phyloP scores from a whole-genome alignment of 805 yeast species.

The Gaillardinia entomophila region DNA sequence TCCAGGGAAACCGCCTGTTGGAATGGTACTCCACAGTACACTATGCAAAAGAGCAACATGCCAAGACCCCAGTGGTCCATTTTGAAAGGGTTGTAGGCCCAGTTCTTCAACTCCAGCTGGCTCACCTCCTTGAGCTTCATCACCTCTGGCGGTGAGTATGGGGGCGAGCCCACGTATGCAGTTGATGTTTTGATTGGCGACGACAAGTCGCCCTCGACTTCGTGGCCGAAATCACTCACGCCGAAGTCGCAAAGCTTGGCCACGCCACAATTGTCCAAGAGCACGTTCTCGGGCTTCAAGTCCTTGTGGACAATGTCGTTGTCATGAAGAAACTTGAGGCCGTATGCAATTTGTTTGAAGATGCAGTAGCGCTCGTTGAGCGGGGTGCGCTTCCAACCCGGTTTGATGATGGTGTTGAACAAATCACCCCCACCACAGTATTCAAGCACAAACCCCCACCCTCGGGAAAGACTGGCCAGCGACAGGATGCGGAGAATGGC shows the following conservation, averaged over 20 bases:
- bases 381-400: constrained; percentile 55
- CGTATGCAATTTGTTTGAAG: constrained; percentile 64
- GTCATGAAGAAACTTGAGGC: constrained; percentile 57
- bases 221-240: constrained; percentile 61
- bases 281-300: constrained; percentile 68
- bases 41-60: constrained; percentile 55
- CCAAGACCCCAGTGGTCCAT: constrained; percentile 77
- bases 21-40: constrained; percentile 59
- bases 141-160: constrained; percentile 77
- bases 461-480: constrained; percentile 47
- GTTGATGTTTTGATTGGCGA: constrained; percentile 36
- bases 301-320: constrained; percentile 68
- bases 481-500: constrained; percentile 55
- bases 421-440: constrained; percentile 59
- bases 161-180: constrained; percentile 71
- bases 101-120: constrained; percentile 23
- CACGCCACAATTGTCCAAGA: constrained; percentile 54
- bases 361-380: constrained; percentile 54
- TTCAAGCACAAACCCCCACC: constrained; percentile 76
- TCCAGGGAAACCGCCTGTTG: constrained; percentile 43
- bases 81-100: constrained; percentile 56
- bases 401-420: constrained; percentile 46
- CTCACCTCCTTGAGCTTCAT: constrained; percentile 41
- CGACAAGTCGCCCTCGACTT: constrained; percentile 42
- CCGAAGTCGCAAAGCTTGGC: constrained; percentile 75